Base-by-base conservation (phyloP, 2,329 filamentous ascomycete species). In the Aspergillus calidoustus region DNA sequence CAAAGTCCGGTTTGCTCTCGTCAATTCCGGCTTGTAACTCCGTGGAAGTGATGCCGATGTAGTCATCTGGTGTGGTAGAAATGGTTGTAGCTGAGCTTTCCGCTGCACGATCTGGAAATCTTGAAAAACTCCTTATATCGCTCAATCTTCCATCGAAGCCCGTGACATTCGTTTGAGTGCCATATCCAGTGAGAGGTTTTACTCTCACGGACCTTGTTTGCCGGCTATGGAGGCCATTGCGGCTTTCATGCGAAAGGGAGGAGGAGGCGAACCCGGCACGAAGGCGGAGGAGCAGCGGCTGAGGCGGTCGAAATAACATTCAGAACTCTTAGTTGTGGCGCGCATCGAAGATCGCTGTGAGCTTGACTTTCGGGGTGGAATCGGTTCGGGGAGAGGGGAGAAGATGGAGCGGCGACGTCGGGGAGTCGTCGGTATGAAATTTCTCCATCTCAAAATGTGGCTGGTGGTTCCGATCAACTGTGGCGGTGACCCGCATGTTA, bases 281-380 rank as follows among this genome's bases (percentile, higher is more conserved):
- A 46, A 71, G 65, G 69, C 71, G 72, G 61, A 66, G 67, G 58
- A 69, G 74, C 66, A 71, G 67, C 51, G 75, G 59, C 61, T 65
- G 65, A 46, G 69, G 68, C 60, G 71, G 66, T 71, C 75, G 69
- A 66, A 67, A 65, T 68, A 68, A 76, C 75, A 77, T 77, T 74
- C 75, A 77, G 75, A 60, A 64, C 53, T 59, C 57, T 54, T 57
- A 64, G 49, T 41, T 15, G 62, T 62, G 41, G 43, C 56, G 69
- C 65, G 61, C 48, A 62, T 59, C 48, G 44, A 53, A 43, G 55
- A 43, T 17, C 15, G 22, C 31, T 23, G 41, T 31, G 43, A 44
- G 52, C 11, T 19, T 34, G 23, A 44, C 41, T 17, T 41, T 15
- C 34, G 34, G 34, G 15, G 34, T 41, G 13, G 13, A 41, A 15